Evolutionary conservation across 345 rosid genomes (phyloP).

Genomic region (Ceriops zippeliana): DNA sequence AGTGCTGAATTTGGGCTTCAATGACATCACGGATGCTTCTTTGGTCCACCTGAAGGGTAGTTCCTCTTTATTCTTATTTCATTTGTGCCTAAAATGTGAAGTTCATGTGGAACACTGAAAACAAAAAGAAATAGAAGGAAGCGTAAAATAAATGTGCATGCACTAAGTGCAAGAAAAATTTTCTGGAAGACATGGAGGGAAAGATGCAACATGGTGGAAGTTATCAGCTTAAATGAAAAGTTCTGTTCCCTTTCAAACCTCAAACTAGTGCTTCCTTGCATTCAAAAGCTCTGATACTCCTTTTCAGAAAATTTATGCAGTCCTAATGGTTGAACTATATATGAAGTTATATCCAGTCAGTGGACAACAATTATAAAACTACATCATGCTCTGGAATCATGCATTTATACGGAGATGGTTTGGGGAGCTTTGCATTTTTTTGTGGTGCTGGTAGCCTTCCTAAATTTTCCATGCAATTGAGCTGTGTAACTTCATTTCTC

Average conservation of each 20-base stretch:
- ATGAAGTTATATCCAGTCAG: too few species aligned
- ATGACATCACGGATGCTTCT: constrained; percentile 71
- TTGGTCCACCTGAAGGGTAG: constrained; percentile 77
- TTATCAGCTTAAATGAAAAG: background rate
- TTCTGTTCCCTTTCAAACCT: background rate
- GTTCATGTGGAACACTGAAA: background rate
- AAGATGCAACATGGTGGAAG: background rate
- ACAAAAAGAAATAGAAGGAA: background rate
- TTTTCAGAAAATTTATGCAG: background rate
- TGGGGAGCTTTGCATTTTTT: background rate
- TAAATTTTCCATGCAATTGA: background rate
- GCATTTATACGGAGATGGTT: background rate
- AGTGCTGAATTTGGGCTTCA: constrained; percentile 78
- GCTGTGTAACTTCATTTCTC: too few species aligned
- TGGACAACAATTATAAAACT: too few species aligned
- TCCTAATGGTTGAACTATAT: too few species aligned
- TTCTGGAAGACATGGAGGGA: background rate
- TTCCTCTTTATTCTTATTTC: background rate
- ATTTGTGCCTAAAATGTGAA: background rate
- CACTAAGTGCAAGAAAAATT: too few species aligned
- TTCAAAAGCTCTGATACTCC: background rate
- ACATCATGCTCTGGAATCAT: background rate
- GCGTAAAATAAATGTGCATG: too few species aligned
- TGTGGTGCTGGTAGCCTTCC: background rate
- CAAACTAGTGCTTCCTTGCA: background rate